Base-by-base conservation (phyloP, 305 asterid genomes). In the Andrographis paniculata region DNA sequence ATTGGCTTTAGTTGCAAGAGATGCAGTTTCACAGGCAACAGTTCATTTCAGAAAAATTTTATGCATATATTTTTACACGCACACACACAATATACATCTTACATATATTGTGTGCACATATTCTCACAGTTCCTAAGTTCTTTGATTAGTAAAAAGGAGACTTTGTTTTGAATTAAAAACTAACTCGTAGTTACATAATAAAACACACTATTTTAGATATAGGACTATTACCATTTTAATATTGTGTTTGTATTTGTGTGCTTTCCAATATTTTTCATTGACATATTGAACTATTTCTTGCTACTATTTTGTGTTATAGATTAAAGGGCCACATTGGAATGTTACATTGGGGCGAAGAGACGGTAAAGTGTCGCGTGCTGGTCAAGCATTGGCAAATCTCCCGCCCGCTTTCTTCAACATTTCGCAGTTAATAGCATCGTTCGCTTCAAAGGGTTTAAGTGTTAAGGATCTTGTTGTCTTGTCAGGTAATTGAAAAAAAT, bases 301-400 rank as follows among this genome's bases (percentile, higher is more conserved):
- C 3, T 33, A 3, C 2, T 33, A 6, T 10, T 33, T 3, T 12
- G 3, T 33, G 7, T 6, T 6, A 51, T 12, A 83, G 92, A 61
- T 72, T 9, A 68, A 67, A 0, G 92, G 95, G 48, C 87, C 89
- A 9, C 59, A 20, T n/a, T 84, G 93, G 95, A 1, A 11, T 36
- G 93, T 84, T 13, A 78, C 78, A 0, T 62, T 74, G 60, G 95
- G 95, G 13, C 50, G 95, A 51, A 68, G 82, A 61, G 93, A 84
- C 59, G 93, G 93, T 17, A 76, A 51, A 37, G 76, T 68, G 22
- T 78, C 95, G 1, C 45, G 10, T 16, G 16, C 73, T 10, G 46
- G 30, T 9, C 87, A 80, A 10, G 87, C 76, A 11, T 40, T 72
- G 16, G 12, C 14, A 2, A 66, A 80, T 15, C 59, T 84, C 5